A percentile compares a stretch with the other conserved stretches of the same genome.
Conservation (phyloP, 192 early-diverging fungal species). For the Coemansia sp. region DNA sequence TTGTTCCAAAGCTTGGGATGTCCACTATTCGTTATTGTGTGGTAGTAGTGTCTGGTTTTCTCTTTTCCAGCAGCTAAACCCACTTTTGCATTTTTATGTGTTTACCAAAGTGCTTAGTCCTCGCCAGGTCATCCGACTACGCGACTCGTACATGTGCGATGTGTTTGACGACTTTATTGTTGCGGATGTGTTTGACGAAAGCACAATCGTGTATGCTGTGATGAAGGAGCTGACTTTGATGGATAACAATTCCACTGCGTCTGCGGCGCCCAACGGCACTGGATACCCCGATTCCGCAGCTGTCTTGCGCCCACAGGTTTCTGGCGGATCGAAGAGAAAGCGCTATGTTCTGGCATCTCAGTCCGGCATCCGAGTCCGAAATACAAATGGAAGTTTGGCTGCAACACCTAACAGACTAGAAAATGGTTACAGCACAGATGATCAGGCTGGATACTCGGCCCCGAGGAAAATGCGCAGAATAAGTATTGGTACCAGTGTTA, state of each 20-base stretch:
- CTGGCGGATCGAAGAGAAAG: constrained; percentile 27
- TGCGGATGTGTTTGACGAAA: constrained; percentile 51
- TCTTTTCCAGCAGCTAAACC: background rate
- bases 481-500: background rate
- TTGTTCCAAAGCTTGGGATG: background rate
- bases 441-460: background rate
- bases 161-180: constrained; percentile 45
- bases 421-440: constrained; percentile 6
- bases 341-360: constrained; percentile 35
- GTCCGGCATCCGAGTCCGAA: background rate
- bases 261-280: constrained; percentile 2
- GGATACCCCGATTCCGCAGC: background rate
- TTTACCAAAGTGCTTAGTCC: constrained; percentile 11
- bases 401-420: background rate
- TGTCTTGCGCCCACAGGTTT: constrained; percentile 1
- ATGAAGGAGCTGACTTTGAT: constrained; percentile 25
- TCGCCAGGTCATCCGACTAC: constrained; percentile 28
- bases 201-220: constrained; percentile 40
- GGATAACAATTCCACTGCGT: background rate
- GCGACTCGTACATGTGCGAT: constrained; percentile 50
- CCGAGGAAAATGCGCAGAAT: background rate
- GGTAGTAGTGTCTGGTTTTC: no score
- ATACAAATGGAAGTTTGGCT: background rate
- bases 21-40: background rate
- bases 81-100: background rate